Evolutionary conservation across 352 stramenopile species (phyloP), one percentile per base, ranked within the genome.

Genomic region (Phytophthora sp.): DNA sequence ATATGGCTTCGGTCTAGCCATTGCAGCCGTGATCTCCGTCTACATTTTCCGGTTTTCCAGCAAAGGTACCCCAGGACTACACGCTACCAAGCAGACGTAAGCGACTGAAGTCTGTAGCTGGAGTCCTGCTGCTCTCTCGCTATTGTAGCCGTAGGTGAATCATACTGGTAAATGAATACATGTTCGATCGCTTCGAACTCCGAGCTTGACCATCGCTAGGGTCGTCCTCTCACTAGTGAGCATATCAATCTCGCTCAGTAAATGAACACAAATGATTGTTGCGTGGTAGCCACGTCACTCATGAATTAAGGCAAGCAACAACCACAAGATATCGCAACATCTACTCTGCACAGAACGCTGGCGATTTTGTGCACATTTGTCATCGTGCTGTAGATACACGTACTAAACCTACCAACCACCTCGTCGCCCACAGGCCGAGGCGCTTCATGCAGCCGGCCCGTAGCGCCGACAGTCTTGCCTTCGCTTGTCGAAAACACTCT

Each of bases 1-100:
- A n/a, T 66, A 89, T 21, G 71, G 55, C 29, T 63, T 87, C 15
- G 85, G 85, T 12, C 45, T 93, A 8, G 54, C 71, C 31, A 50
- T 84, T 16, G 80, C 79, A 1, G 63, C 81, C 24, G 66, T 88
- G 38, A 79, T 70, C 12, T 80, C 81, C 7, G 71, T 88, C 39
- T 82, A 80, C 51, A 79, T 92, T 31, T 89, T 88, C 63, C 81
- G 83, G 26, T 71, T 88, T 46, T 74, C 73, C 15, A 89, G 63
- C 65, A 71, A 80, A 6, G 66, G 76, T 4, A 30, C 42, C 15
- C 33, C 46, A 16, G 58, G 55, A 7, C 46, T 59, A 4, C 59
- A 77, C 54, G 24, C 63, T 36, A 59, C 67, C 30, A 79, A 82
- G 59, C 66, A 77, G 51, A 73, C 63, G 39, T 82, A 67, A 73